Evolutionary conservation across 768 basidiomycete genomes (phyloP).

Genomic region (Suillus lakei): DNA sequence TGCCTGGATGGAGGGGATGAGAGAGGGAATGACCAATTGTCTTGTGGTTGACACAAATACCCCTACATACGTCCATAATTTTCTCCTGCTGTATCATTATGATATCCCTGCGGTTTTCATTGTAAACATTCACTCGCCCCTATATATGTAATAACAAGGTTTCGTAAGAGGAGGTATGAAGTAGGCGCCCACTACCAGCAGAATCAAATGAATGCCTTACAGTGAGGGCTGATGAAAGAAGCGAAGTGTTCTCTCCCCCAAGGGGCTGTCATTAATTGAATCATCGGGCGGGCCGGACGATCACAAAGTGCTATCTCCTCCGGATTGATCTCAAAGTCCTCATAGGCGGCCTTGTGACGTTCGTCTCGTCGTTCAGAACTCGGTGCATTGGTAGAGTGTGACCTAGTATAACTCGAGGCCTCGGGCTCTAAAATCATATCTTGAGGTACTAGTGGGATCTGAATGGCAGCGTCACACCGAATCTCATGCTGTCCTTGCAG

Average conservation of each 20-base stretch:
- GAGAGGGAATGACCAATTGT: neutral
- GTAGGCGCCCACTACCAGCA: neutral
- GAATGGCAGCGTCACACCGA: slow-evolving; percentile 35
- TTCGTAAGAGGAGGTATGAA: neutral
- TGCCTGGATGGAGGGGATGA: slow-evolving; percentile 55
- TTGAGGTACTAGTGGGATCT: slow-evolving; percentile 46
- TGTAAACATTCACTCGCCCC: neutral
- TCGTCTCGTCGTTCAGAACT: neutral
- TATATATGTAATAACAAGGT: neutral
- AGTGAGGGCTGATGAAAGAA: neutral
- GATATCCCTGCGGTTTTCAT: neutral
- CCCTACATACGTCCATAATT: neutral
- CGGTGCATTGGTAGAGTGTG: neutral
- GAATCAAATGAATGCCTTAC: neutral
- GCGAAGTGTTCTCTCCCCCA: neutral
- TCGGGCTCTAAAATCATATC: slow-evolving; percentile 31
- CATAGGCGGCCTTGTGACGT: neutral
- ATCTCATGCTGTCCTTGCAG: slow-evolving; percentile 35
- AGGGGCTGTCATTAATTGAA: neutral
- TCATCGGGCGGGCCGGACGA: neutral
- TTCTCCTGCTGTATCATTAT: slow-evolving; percentile 13
- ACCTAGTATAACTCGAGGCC: neutral
- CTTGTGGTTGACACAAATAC: slow-evolving; percentile 4
- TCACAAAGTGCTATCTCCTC: neutral
- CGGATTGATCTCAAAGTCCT: neutral